A percentile compares a stretch with the other conserved stretches of the same genome.
These are phyloP conservation scores for Suillus clintonianus DNA, from an alignment of 768 basidiomycete species.

Conservation along the genomic window DNA sequence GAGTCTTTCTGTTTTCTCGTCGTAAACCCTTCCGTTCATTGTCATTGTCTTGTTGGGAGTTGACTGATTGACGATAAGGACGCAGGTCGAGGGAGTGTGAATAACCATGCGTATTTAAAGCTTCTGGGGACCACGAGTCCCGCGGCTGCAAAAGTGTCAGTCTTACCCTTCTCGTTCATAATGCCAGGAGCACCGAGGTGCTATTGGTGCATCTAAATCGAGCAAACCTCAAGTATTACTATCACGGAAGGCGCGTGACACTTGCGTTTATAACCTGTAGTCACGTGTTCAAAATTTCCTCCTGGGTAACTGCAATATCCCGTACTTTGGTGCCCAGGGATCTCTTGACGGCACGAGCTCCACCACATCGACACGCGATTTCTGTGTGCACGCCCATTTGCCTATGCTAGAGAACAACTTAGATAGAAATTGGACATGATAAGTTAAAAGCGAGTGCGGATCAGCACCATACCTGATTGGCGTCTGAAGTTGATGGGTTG, in stretches of 20 bases:
- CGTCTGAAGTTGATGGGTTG: not conserved
- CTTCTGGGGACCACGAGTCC: not conserved
- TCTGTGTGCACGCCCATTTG: not conserved
- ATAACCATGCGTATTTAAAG: not conserved
- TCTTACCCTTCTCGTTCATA: not conserved
- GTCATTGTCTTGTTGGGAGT: constrained; percentile 2
- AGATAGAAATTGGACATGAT: not conserved
- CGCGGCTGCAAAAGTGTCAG: not conserved
- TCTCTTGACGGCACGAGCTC: not conserved
- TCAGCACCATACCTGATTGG: not conserved
- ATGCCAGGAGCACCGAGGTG: not conserved
- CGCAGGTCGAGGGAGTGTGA: not conserved
- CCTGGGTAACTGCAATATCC: not conserved
- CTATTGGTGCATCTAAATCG: not conserved
- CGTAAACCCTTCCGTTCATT: not conserved
- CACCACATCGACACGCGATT: not conserved
- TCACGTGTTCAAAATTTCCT: not conserved
- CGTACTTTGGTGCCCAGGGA: not conserved
- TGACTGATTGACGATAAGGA: not conserved
- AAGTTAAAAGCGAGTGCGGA: not conserved
- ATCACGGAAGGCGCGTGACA: not conserved
- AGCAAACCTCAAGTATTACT: not conserved
- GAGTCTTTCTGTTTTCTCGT: constrained; percentile 17
- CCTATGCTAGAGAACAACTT: not conserved
- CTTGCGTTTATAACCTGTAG: not conserved